phyloP scores from a whole-genome alignment of 2,329 filamentous ascomycete genomes.

The Colletotrichum sp. region DNA sequence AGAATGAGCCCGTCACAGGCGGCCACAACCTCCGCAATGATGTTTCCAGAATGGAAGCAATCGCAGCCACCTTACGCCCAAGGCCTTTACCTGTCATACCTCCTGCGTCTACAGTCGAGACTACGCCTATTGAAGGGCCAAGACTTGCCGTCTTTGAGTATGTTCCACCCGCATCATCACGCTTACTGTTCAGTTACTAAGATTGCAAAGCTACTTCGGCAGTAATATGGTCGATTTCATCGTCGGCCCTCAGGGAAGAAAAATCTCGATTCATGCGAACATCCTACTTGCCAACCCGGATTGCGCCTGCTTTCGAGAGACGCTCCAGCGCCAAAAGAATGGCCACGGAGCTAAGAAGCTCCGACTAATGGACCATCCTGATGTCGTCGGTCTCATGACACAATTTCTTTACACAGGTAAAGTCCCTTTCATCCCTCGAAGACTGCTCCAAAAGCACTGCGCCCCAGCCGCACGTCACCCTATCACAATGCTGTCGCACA shows the following conservation, averaged over 20 bases:
- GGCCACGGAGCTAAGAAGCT: background rate
- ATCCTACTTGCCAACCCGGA: background rate
- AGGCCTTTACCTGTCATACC: background rate
- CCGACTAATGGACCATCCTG: background rate
- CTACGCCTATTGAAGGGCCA: background rate
- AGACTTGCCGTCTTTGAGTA: background rate
- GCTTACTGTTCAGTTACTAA: background rate
- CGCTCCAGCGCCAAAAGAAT: background rate
- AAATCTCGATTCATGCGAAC: background rate
- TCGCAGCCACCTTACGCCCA: background rate
- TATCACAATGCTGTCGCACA: background rate
- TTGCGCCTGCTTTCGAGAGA: background rate
- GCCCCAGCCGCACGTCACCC: background rate
- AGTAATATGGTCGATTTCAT: background rate
- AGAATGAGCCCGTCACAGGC: background rate
- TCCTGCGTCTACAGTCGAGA: background rate
- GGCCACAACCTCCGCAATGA: background rate
- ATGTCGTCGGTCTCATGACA: background rate
- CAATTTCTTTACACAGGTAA: background rate
- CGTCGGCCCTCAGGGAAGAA: background rate
- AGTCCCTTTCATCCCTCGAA: background rate
- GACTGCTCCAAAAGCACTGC: background rate
- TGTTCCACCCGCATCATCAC: background rate
- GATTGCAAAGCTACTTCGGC: background rate
- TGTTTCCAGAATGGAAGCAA: background rate